Conservation (phyloP, 371 early-diverging fungal genomes). For the Actinomortierella ambigua region DNA sequence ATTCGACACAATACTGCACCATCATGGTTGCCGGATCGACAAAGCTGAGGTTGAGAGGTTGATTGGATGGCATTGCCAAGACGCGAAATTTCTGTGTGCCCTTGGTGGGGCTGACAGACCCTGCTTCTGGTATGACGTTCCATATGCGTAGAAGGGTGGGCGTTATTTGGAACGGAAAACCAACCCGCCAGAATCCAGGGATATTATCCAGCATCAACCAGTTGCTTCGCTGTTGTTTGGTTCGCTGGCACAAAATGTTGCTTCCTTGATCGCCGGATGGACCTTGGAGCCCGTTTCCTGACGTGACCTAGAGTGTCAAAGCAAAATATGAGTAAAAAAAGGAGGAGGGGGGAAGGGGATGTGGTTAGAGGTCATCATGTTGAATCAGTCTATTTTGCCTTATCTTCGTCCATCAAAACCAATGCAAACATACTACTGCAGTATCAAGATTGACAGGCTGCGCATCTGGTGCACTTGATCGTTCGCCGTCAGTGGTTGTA, state of each 20-base stretch:
- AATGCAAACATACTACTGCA: constrained; percentile 14
- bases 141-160: constrained; percentile 72
- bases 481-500: constrained; percentile 45
- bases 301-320: constrained; percentile 13
- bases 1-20: constrained; percentile 59
- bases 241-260: constrained; percentile 20
- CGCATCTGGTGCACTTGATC: constrained; percentile 30
- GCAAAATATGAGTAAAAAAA: constrained; percentile 1
- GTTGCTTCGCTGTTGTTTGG: constrained; percentile 46
- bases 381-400: neutral
- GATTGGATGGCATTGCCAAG: constrained; percentile 54
- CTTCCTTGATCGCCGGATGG: constrained; percentile 19
- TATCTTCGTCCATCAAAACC: neutral
- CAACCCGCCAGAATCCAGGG: constrained; percentile 68
- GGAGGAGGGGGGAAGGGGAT: neutral
- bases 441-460: constrained; percentile 41
- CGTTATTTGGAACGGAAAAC: constrained; percentile 61
- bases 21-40: constrained; percentile 58
- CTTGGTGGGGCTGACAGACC: constrained; percentile 46
- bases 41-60: constrained; percentile 61
- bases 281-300: constrained; percentile 28
- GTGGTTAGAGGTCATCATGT: neutral
- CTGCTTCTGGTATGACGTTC: constrained; percentile 52
- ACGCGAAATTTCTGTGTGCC: constrained; percentile 72
- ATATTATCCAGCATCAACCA: constrained; percentile 72